These are phyloP conservation scores for Myriosclerotinia curreyana DNA, from an alignment of 2,329 filamentous ascomycete species.

Conservation along the genomic window DNA sequence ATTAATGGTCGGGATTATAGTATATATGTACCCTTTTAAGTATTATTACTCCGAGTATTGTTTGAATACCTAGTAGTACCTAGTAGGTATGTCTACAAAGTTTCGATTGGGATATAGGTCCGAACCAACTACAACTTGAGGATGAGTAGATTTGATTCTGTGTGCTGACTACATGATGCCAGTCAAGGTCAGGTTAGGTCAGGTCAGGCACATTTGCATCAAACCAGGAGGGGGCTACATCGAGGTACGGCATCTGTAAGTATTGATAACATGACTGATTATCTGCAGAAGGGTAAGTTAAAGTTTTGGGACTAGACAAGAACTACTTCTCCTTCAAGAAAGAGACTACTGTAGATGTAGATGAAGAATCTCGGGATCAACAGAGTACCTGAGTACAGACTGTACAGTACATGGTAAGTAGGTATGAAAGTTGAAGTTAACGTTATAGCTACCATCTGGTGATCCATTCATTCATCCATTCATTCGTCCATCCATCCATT, in stretches of 20 bases:
- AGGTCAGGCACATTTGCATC: not conserved
- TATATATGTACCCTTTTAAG: not conserved
- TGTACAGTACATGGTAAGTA: no score
- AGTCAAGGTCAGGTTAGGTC: not conserved
- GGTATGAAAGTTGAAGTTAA: no score
- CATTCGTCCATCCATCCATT: no score
- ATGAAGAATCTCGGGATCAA: not conserved
- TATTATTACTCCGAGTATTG: not conserved
- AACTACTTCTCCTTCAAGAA: not conserved
- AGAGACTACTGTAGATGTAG: no score
- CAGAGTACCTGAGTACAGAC: no score
- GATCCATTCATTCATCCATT: no score
- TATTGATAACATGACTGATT: conserved; percentile 14
- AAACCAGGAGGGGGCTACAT: not conserved
- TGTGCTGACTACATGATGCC: not conserved
- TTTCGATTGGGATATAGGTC: conserved; percentile 2
- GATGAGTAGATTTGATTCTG: not conserved
- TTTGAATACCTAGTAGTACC: no score
- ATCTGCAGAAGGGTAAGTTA: not conserved
- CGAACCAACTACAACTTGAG: not conserved
- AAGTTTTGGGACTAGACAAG: not conserved
- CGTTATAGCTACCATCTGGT: not conserved
- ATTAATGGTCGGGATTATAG: not conserved
- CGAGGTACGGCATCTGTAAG: conserved; percentile 8
- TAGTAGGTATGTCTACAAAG: no score